phyloP scores from a whole-genome alignment of 164 flowering plant species.

The Berberis vulgaris region DNA sequence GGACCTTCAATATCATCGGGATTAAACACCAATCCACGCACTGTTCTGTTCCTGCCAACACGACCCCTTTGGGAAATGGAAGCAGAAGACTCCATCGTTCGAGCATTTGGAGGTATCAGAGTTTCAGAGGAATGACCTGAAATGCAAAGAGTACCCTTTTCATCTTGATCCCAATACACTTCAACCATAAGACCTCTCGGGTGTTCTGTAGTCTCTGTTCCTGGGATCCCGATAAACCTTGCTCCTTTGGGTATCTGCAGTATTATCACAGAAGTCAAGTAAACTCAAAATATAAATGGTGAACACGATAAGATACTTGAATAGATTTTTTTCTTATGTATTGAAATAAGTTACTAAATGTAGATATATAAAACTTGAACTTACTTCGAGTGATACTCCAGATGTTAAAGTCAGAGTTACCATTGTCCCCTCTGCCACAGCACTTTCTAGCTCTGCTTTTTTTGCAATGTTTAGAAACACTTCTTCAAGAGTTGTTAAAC shows the following conservation, averaged over 20 bases:
- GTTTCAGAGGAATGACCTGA: slow-evolving; percentile 68
- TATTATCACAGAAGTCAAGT: neutral
- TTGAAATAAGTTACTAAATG: neutral
- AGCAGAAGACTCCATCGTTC: slow-evolving; percentile 10
- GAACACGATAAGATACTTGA: neutral
- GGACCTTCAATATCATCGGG: slow-evolving; percentile 26
- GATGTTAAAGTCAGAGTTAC: slow-evolving; percentile 56
- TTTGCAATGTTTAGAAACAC: slow-evolving; percentile 89
- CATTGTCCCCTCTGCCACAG: slow-evolving; percentile 58
- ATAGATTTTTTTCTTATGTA: neutral
- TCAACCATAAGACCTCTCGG: slow-evolving; percentile 82
- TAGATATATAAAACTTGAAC: slow-evolving; percentile 2
- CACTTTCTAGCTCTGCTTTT: slow-evolving; percentile 85
- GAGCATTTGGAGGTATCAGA: slow-evolving; percentile 48
- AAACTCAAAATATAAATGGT: neutral
- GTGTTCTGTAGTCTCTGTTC: slow-evolving; percentile 58
- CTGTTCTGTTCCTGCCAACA: slow-evolving; percentile 19
- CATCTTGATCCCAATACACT: slow-evolving; percentile 88
- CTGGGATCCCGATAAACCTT: slow-evolving; percentile 70
- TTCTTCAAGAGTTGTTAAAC: slow-evolving; percentile 93
- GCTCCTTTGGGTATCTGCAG: slow-evolving; percentile 83
- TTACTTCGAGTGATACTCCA: slow-evolving; percentile 54
- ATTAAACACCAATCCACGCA: slow-evolving; percentile 52
- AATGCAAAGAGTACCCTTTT: slow-evolving; percentile 63
- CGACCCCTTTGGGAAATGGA: slow-evolving; percentile 12